Evolutionary conservation across 257 asterid species (phyloP).

Genomic region (Salvia miltiorrhiza): DNA sequence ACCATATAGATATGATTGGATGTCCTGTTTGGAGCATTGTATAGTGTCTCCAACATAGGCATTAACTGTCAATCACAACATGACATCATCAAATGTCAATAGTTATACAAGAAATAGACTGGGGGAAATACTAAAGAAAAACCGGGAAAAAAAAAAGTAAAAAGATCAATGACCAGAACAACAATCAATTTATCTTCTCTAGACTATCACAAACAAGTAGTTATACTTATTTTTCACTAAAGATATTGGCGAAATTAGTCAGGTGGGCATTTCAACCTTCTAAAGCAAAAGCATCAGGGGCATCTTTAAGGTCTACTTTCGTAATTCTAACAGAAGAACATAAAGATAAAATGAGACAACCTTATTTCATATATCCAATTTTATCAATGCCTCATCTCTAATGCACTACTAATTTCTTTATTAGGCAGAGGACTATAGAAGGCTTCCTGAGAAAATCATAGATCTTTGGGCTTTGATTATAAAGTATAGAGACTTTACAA

Average conservation of each 20-base stretch:
- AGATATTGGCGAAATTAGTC: conserved; percentile 3
- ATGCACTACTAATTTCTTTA: not conserved
- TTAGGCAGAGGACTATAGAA: not conserved
- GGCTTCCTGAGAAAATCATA: conserved; percentile 8
- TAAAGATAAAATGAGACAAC: not conserved
- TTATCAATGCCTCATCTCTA: conserved; percentile 1
- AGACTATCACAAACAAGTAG: not conserved
- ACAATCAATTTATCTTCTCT: conserved; percentile 2
- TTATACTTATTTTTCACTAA: not conserved
- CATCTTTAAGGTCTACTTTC: not conserved
- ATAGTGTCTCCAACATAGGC: conserved; percentile 94
- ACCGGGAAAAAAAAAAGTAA: not conserved
- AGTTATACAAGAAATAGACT: not conserved
- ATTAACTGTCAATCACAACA: conserved; percentile 62
- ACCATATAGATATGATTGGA: conserved; percentile 95
- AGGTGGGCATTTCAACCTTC: not conserved
- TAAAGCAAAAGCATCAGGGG: not conserved
- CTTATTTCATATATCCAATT: not conserved
- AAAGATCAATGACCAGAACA: not conserved
- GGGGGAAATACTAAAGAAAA: not conserved
- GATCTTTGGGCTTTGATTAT: conserved; percentile 1
- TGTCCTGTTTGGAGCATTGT: conserved; percentile 76
- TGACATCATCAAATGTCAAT: conserved; percentile 25
- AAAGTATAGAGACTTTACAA: not conserved
- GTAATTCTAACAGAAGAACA: not conserved